Evolutionary conservation across 139 green algal genomes (phyloP).

Genomic region (Eudorina sp.): DNA sequence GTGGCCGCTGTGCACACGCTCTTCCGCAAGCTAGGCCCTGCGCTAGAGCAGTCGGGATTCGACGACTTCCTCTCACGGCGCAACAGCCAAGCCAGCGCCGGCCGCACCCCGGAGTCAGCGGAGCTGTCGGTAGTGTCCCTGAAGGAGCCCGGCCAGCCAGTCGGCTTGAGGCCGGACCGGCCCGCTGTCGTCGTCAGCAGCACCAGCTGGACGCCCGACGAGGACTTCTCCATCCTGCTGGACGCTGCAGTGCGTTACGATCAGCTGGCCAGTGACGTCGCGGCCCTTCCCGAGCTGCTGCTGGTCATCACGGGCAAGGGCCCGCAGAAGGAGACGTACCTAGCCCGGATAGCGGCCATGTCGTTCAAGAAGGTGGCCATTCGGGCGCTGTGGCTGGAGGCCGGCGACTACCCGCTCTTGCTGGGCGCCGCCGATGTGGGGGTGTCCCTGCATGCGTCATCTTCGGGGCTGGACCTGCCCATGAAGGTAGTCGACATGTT

Average conservation of each 20-base stretch:
- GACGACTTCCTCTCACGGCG: slow-evolving; percentile 47
- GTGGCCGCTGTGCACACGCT: slow-evolving; percentile 49
- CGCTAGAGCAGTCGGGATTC: slow-evolving; percentile 27
- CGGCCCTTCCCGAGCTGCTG: slow-evolving; percentile 64
- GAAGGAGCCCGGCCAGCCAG: not conserved
- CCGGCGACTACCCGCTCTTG: slow-evolving; percentile 92
- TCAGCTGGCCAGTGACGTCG: not conserved
- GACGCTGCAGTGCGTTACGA: slow-evolving; percentile 73
- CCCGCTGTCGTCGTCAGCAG: slow-evolving; percentile 93
- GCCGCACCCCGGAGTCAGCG: not conserved
- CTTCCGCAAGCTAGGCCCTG: slow-evolving; percentile 46
- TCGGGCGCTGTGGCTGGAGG: slow-evolving; percentile 89
- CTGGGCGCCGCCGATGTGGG: slow-evolving; percentile 93
- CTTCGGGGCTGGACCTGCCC: slow-evolving; percentile 94
- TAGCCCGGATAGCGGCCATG: slow-evolving; percentile 72
- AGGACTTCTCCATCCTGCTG: slow-evolving; percentile 96
- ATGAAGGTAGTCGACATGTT: slow-evolving; percentile 99
- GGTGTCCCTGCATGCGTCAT: slow-evolving; percentile 93
- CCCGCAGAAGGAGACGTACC: slow-evolving; percentile 83
- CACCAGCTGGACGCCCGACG: slow-evolving; percentile 98
- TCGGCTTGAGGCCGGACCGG: slow-evolving; percentile 59
- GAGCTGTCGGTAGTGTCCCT: slow-evolving; percentile 31
- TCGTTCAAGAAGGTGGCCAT: slow-evolving; percentile 86
- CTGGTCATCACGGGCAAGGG: slow-evolving; percentile 88
- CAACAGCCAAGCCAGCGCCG: not conserved